Base-by-base conservation (phyloP, 139 green algal genomes). In the Marvania coccoides region DNA sequence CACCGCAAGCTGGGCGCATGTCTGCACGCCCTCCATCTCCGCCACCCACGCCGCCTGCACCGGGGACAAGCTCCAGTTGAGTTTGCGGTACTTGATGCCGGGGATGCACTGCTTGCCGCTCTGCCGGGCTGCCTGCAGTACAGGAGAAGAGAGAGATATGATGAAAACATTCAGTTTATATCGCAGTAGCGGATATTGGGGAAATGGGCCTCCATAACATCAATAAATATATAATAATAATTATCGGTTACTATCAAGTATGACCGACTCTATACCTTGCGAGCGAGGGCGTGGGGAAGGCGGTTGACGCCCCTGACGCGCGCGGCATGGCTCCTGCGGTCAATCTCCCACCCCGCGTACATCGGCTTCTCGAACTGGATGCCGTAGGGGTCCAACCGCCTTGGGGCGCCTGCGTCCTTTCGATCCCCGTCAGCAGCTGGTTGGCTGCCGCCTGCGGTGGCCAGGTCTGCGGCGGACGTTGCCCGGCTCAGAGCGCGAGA, bases 1-100 rank as follows among this genome's bases (percentile, higher is more conserved):
- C 53, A 84, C 36, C 4, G 70, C 80, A 42, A 86, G 66, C 62
- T 80, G 38, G 19, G 69, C 45, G 2, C 38, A 55, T 1, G 65
- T 81, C 26, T 24, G 7, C 6, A 61, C 69, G 4, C 9, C n/a
- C 70, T 86, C 56, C 15, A 64, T 55, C 13, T 30, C 58, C 3
- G 70, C 70, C 6, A 55, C 15, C 80, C 80, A 86, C 3, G 23
- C 36, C 48, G 61, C 31, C 6, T 65, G 69, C 3, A 51, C 51
- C 23, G 60, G 47, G 34, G 67, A 13, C 36, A 37, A 46, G 7
- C 45, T 45, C 58, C 65, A 70, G 19, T 39, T 54, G 13, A 59
- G 9, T 47, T 69, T 70, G 47, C 57, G 59, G 61, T 81, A 82
- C 37, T 34, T 47, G 24, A 82, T 38, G 15, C 73, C 73, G 12